phyloP scores from a whole-genome alignment of 1,284 basidiomycete genomes.

The Wallemia mellicola region DNA sequence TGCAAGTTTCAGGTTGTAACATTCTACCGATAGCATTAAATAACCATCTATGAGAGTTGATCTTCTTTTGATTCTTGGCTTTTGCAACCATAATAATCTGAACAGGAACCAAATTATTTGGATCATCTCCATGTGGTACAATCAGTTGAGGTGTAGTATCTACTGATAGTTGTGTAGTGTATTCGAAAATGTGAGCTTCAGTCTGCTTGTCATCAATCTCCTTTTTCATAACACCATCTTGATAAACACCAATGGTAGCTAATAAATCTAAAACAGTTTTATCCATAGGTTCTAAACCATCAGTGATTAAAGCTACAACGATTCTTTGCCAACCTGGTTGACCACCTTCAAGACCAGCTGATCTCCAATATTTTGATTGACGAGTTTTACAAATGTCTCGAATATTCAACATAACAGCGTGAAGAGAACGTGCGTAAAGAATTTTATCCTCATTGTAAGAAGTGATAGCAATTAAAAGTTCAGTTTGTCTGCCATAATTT shows the following conservation, averaged over 20 bases:
- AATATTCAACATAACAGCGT: slow-evolving; percentile 92
- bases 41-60: slow-evolving; percentile 35
- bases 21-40: slow-evolving; percentile 84
- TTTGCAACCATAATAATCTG: slow-evolving; percentile 66
- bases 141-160: slow-evolving; percentile 66
- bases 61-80: slow-evolving; percentile 64
- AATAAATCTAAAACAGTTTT: slow-evolving; percentile 69
- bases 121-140: slow-evolving; percentile 56
- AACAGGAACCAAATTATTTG: slow-evolving; percentile 71
- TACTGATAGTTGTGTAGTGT: slow-evolving; percentile 27
- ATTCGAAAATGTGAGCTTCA: slow-evolving; percentile 78
- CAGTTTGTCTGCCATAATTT: slow-evolving; percentile 64
- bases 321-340: slow-evolving; percentile 75
- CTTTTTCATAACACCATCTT: slow-evolving; percentile 75
- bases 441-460: slow-evolving; percentile 95
- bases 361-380: slow-evolving; percentile 69
- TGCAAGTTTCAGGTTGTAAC: slow-evolving; percentile 36
- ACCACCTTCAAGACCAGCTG: slow-evolving; percentile 45
- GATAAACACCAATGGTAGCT: slow-evolving; percentile 47
- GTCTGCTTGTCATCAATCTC: slow-evolving; percentile 48
- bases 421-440: slow-evolving; percentile 66
- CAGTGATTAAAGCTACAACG: slow-evolving; percentile 48
- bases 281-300: slow-evolving; percentile 86
- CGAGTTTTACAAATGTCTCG: slow-evolving; percentile 94
- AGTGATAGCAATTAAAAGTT: slow-evolving; percentile 70